Evolutionary conservation across 1,284 basidiomycete genomes (phyloP), one percentile per base, ranked within the genome.

Genomic region (Volvariella surrecta): DNA sequence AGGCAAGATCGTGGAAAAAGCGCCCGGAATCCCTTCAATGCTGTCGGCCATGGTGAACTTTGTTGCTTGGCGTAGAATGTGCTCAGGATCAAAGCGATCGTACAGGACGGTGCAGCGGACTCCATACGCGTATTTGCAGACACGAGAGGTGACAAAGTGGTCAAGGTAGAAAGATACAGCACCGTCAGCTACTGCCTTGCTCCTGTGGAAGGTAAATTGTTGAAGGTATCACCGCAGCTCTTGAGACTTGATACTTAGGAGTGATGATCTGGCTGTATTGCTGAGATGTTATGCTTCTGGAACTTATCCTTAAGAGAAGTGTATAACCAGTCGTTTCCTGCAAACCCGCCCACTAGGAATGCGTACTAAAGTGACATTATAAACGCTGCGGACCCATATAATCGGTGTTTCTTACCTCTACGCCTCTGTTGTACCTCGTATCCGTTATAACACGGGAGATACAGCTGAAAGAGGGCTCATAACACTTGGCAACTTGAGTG

Each of bases 131-230:
- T 59, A 51, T 50, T 59, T 70, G 1, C 74, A 59, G 10, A 75
- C 61, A 10, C 75, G 58, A 0, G 64, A 62, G 4, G 67, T 60
- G 7, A 78, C 74, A 16, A 63, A 63, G 44, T 68, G 71, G 47
- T 78, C 69, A 19, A 76, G 47, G 44, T 69, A 70, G 48, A 66
- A 77, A 0, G 70, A 75, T 15, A 77, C 59, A 0, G 71, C 73
- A 2, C 76, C 75, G 37, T 78, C 71, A 0, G 75, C 68, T 1
- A 77, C 76, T 1, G 73, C 74, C 46, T 77, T 78, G 38, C 19
- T 39, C 38, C 38, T 39, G 15, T 37, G 6, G 15, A 9, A 6
- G 34, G 4, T 37, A n/a, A 6, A 28, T 28, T 7, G n/a, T n/a
- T 19, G 4, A n/a, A 6, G 20, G 6, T 15, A n/a, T n/a, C n/a